Percentiles rank a stretch among this genome's conserved stretches.
phyloP scores from a whole-genome alignment of 352 stramenopile genomes.

The Halophytophthora batemanensis region DNA sequence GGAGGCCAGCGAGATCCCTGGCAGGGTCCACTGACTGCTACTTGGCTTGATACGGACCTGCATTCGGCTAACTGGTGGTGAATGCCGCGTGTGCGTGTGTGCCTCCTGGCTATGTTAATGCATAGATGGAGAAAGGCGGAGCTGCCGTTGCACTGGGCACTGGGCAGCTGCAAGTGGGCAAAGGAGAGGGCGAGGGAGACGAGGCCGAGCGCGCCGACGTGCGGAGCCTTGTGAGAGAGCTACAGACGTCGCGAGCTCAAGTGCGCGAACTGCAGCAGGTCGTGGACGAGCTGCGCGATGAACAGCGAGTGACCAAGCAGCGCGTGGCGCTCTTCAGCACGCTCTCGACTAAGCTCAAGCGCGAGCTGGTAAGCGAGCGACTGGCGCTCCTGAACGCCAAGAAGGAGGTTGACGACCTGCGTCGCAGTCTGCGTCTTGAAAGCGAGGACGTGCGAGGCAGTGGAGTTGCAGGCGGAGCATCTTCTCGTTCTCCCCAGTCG shows the following conservation, averaged over 20 bases:
- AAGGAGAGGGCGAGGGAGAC: slow-evolving; percentile 12
- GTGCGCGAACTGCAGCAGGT: slow-evolving; percentile 37
- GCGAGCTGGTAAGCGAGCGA: slow-evolving; percentile 73
- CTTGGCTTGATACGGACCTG: too few species aligned
- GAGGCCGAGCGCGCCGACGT: slow-evolving; percentile 19
- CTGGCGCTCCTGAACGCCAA: slow-evolving; percentile 70
- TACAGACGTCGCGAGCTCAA: slow-evolving; percentile 26
- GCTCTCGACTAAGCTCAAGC: slow-evolving; percentile 61
- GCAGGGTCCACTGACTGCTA: too few species aligned
- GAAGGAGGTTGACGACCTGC: slow-evolving; percentile 58
- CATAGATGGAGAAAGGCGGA: slow-evolving; percentile 48
- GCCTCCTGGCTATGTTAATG: slow-evolving; percentile 43
- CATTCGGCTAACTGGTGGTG: slow-evolving; percentile 17
- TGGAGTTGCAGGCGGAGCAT: too few species aligned
- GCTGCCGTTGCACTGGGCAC: slow-evolving; percentile 19
- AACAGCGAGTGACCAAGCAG: slow-evolving; percentile 51
- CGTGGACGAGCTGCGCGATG: slow-evolving; percentile 51
- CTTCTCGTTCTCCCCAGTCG: slow-evolving; percentile 32
- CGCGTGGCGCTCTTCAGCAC: slow-evolving; percentile 53
- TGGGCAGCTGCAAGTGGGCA: slow-evolving; percentile 29
- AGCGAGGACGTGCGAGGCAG: slow-evolving; percentile 15
- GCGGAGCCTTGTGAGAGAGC: slow-evolving; percentile 25
- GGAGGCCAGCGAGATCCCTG: too few species aligned
- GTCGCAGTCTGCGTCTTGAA: slow-evolving; percentile 22
- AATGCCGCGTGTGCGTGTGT: slow-evolving; percentile 17